Evolutionary conservation across 495 filamentous ascomycete genomes (phyloP).

Genomic region (Penicillium odoratum): DNA sequence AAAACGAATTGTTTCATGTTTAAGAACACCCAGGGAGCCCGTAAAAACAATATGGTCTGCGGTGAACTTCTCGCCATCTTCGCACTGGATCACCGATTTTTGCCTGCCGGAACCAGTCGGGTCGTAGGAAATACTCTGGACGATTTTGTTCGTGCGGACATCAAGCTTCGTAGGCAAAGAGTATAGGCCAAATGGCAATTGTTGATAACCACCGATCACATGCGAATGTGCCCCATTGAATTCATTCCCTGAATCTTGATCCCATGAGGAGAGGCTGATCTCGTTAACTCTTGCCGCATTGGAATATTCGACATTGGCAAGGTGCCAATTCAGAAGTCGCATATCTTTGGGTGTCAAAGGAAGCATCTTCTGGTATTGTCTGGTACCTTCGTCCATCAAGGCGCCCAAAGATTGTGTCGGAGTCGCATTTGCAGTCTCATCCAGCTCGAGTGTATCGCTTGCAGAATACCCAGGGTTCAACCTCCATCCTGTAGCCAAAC

Average conservation of each 20-base stretch:
- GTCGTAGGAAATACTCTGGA: constrained; percentile 68
- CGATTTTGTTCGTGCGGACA: constrained; percentile 67
- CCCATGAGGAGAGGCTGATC: constrained; percentile 89
- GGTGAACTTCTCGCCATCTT: constrained; percentile 71
- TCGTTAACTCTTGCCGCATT: constrained; percentile 85
- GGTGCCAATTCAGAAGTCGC: constrained; percentile 94
- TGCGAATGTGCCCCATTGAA: constrained; percentile 93
- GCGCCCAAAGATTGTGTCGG: constrained; percentile 75
- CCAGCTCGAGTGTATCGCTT: constrained; percentile 72
- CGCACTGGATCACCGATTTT: constrained; percentile 66
- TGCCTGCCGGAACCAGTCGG: constrained; percentile 37
- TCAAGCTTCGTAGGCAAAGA: constrained; percentile 75
- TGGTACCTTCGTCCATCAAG: constrained; percentile 84
- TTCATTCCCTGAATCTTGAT: constrained; percentile 95
- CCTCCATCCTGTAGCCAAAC: constrained; percentile 77
- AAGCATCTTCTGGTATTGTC: constrained; percentile 80
- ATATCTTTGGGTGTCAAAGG: constrained; percentile 83
- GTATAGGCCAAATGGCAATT: constrained; percentile 80
- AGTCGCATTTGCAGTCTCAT: constrained; percentile 58
- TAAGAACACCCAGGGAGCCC: constrained; percentile 85
- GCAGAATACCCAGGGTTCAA: constrained; percentile 64
- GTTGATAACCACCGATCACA: constrained; percentile 89
- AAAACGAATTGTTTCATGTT: constrained; percentile 72
- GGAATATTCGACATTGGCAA: constrained; percentile 96
- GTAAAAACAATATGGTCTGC: constrained; percentile 89